phyloP scores from a whole-genome alignment of 2,329 filamentous ascomycete genomes.

The Colletotrichum eleusines region DNA sequence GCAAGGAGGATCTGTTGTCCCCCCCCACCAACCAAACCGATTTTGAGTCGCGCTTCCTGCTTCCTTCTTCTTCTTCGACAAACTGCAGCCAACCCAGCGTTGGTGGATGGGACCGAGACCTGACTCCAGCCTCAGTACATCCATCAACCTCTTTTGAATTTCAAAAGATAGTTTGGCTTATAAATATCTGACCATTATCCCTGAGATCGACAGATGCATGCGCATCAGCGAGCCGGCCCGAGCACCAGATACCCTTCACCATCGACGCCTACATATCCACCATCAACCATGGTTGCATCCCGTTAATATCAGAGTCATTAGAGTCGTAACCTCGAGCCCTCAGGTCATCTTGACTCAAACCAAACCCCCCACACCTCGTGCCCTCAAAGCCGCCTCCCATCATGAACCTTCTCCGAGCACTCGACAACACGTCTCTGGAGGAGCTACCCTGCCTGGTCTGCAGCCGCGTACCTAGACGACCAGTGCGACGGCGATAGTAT shows the following conservation, averaged over 20 bases:
- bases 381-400: conserved; percentile 9
- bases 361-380: conserved; percentile 1
- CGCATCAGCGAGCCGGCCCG: conserved; percentile 27
- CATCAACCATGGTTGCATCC: conserved; percentile 15
- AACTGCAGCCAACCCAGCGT: background rate
- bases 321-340: conserved; percentile 16
- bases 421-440: background rate
- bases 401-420: conserved; percentile 13
- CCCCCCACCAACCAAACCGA: background rate
- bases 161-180: background rate
- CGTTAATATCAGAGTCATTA: conserved; percentile 10
- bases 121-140: background rate
- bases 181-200: background rate
- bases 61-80: background rate
- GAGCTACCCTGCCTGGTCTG: conserved; percentile 5
- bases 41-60: background rate
- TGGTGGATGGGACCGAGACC: background rate
- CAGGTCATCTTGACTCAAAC: conserved; percentile 1
- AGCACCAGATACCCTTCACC: conserved; percentile 10
- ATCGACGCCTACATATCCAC: background rate
- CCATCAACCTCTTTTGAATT: background rate
- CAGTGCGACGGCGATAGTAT: background rate
- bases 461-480: background rate
- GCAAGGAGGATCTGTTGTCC: background rate
- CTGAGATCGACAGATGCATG: conserved; percentile 22